Percentiles rank a stretch among this genome's conserved stretches.
Evolutionary conservation across 192 early-diverging fungal species (phyloP).

Genomic region (Dissophora globulifera): DNA sequence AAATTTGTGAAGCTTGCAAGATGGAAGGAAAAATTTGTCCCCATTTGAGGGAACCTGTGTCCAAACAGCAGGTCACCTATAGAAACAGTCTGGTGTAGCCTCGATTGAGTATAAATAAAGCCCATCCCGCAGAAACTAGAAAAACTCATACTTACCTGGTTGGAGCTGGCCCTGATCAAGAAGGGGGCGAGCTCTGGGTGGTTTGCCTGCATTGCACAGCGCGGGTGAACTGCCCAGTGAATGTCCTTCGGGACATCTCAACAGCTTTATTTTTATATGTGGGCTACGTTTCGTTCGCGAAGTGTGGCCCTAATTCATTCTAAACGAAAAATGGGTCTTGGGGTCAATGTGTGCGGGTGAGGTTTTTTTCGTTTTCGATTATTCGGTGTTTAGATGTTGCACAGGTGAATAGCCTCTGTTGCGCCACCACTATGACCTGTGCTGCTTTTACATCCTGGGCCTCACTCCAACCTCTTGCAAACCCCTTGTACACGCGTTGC

Average conservation of each 20-base stretch:
- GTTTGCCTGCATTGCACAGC: constrained; percentile 51
- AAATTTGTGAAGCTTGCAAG: too few relatives aligned
- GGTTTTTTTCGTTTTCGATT: too few relatives aligned
- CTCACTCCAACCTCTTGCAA: too few relatives aligned
- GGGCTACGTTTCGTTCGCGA: constrained; percentile 35
- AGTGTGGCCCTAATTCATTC: constrained; percentile 24
- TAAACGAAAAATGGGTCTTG: constrained; percentile 2
- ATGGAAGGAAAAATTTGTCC: too few relatives aligned
- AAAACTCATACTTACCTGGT: constrained; percentile 54
- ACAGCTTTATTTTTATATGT: constrained; percentile 53
- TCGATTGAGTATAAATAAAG: constrained; percentile 6
- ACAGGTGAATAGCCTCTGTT: too few relatives aligned
- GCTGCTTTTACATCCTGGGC: too few relatives aligned
- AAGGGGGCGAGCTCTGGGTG: constrained; percentile 39
- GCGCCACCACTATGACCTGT: too few relatives aligned
- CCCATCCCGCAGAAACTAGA: neutral
- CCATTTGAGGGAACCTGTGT: too few relatives aligned
- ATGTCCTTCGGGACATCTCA: constrained; percentile 56
- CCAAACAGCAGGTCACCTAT: too few relatives aligned
- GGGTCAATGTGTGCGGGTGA: too few relatives aligned
- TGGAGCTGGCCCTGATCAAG: constrained; percentile 39
- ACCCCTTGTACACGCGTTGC: too few relatives aligned
- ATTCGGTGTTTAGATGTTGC: too few relatives aligned
- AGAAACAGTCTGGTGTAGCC: neutral
- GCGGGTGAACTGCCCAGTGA: constrained; percentile 41